phyloP scores from a whole-genome alignment of 2,329 filamentous ascomycete species.

The Bertia moriformis region DNA sequence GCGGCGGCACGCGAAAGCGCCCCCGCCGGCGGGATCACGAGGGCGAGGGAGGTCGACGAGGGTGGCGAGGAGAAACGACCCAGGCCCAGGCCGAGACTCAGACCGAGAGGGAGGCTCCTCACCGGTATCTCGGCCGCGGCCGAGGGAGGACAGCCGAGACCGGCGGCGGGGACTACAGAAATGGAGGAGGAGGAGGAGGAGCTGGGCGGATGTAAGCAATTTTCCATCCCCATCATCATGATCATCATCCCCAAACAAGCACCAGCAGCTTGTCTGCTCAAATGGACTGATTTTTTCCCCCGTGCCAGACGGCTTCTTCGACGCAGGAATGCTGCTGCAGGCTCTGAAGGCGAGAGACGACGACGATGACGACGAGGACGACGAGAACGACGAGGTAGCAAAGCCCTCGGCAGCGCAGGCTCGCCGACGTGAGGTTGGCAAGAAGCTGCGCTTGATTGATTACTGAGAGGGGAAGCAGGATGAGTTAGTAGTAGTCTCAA shows the following conservation, averaged over 20 bases:
- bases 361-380: conserved; percentile 26
- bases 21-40: conserved; percentile 30
- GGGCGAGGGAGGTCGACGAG: conserved; percentile 31
- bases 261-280: too few relatives aligned
- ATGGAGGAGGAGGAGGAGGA: conserved; percentile 86
- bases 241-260: not conserved
- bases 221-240: conserved; percentile 5
- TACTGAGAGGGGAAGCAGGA: conserved; percentile 29
- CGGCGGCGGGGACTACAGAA: conserved; percentile 22
- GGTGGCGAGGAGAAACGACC: conserved; percentile 9
- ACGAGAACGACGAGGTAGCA: too few relatives aligned
- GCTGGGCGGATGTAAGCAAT: conserved; percentile 81
- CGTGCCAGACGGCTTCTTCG: conserved; percentile 82
- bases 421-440: conserved; percentile 54
- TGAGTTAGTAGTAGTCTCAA: too few relatives aligned
- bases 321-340: conserved; percentile 84
- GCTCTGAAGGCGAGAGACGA: conserved; percentile 63
- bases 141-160: not conserved
- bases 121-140: conserved; percentile 28
- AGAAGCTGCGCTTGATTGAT: conserved; percentile 58
- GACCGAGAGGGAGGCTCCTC: conserved; percentile 62
- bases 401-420: too few relatives aligned
- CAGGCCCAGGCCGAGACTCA: conserved; percentile 32
- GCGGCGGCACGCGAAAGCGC: conserved; percentile 22
- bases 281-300: conserved; percentile 13